Percentiles rank a stretch among this genome's conserved stretches.
These are phyloP conservation scores for Mallotus japonicus DNA, from an alignment of 441 rosid genomes.

Conservation along the genomic window DNA sequence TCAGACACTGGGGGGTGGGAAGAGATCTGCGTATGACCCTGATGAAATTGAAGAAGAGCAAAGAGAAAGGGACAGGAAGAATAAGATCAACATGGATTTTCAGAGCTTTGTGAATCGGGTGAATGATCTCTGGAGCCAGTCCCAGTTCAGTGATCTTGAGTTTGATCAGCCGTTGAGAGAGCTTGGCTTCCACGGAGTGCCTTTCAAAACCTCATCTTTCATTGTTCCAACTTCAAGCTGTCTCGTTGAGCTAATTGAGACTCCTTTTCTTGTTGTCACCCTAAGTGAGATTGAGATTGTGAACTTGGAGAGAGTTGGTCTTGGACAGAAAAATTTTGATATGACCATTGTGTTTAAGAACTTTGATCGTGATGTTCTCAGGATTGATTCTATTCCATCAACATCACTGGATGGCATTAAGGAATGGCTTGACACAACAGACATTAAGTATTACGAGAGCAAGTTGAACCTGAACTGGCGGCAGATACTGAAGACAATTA, in stretches of 20 bases:
- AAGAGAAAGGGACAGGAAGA: conserved; percentile 76
- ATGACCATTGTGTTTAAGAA: conserved; percentile 87
- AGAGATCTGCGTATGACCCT: conserved; percentile 89
- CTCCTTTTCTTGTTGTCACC: conserved; percentile 79
- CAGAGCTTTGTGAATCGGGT: conserved; percentile 76
- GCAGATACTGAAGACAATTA: conserved; percentile 79
- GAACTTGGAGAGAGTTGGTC: conserved; percentile 88
- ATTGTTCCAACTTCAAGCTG: conserved; percentile 90
- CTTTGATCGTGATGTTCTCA: conserved; percentile 75
- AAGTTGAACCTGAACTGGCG: conserved; percentile 89
- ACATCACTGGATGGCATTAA: conserved; percentile 80
- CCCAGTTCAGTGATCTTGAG: conserved; percentile 76
- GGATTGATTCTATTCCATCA: conserved; percentile 84
- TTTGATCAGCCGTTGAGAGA: conserved; percentile 92
- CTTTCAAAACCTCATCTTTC: conserved; percentile 69
- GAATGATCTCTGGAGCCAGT: conserved; percentile 82
- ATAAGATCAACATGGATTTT: conserved; percentile 81
- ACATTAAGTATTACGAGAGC: conserved; percentile 87
- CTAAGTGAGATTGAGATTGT: conserved; percentile 89
- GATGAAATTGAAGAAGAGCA: conserved; percentile 96
- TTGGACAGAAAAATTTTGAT: conserved; percentile 90
- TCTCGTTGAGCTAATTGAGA: conserved; percentile 75
- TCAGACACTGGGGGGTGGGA: conserved; percentile 79
- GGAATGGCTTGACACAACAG: conserved; percentile 91
- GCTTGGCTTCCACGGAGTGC: conserved; percentile 90